These are phyloP conservation scores for Sutorius australiensis DNA, from an alignment of 768 basidiomycete species.

Conservation along the genomic window DNA sequence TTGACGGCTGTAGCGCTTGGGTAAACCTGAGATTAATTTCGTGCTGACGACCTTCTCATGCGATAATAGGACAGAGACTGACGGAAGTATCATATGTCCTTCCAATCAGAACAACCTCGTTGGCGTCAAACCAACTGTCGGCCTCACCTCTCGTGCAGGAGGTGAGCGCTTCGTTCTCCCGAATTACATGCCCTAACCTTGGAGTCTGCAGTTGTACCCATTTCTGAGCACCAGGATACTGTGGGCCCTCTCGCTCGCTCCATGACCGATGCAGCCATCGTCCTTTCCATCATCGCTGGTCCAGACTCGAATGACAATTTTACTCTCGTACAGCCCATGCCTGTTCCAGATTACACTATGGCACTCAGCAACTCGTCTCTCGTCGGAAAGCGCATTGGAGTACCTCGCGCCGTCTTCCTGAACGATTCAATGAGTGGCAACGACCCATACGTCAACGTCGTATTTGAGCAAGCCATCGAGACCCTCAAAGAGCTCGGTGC, in stretches of 20 bases:
- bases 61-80: constrained; percentile 39
- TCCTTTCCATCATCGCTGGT: constrained; percentile 55
- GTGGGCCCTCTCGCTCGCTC: constrained; percentile 56
- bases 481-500: constrained; percentile 39
- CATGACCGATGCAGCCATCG: constrained; percentile 50
- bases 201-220: constrained; percentile 45
- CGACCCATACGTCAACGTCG: constrained; percentile 31
- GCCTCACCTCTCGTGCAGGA: constrained; percentile 56
- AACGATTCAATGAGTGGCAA: constrained; percentile 25
- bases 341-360: constrained; percentile 52
- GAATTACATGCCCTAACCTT: neutral
- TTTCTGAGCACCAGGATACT: constrained; percentile 55
- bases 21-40: neutral
- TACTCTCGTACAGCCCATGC: constrained; percentile 48
- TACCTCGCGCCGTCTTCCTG: constrained; percentile 40
- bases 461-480: constrained; percentile 40
- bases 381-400: constrained; percentile 50
- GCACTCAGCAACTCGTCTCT: constrained; percentile 49
- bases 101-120: constrained; percentile 50
- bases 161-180: constrained; percentile 30
- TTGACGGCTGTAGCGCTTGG: constrained; percentile 46
- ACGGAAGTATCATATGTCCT: constrained; percentile 55
- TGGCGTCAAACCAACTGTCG: constrained; percentile 60
- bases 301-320: constrained; percentile 52
- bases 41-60: neutral